These are phyloP conservation scores for Lasiosphaeria hispida DNA, from an alignment of 495 filamentous ascomycete species.

Conservation along the genomic window DNA sequence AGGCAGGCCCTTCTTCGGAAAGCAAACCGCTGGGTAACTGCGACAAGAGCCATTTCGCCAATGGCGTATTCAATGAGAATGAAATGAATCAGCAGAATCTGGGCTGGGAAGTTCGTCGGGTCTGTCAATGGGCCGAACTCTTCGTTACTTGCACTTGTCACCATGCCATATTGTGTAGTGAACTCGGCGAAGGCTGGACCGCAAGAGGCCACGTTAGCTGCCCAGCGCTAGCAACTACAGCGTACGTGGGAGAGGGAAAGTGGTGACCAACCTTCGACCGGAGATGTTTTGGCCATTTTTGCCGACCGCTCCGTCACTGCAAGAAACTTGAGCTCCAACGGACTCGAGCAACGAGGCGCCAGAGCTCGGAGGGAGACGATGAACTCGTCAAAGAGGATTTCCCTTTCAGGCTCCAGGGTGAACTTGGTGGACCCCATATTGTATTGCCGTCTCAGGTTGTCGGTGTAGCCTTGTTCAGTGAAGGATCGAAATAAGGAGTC, in stretches of 20 bases:
- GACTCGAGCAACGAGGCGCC: slow-evolving; percentile 26
- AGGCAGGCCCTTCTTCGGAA: slow-evolving; percentile 20
- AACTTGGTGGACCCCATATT: neutral
- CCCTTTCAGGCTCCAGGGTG: slow-evolving; percentile 16
- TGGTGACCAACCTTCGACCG: slow-evolving; percentile 24
- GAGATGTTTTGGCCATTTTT: slow-evolving; percentile 16
- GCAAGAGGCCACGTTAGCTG: neutral
- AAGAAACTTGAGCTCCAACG: slow-evolving; percentile 25
- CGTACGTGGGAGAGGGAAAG: neutral
- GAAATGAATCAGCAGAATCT: slow-evolving; percentile 52
- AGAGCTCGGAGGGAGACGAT: slow-evolving; percentile 27
- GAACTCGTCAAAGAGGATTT: slow-evolving; percentile 28
- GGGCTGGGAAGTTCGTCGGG: slow-evolving; percentile 40
- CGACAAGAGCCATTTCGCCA: slow-evolving; percentile 19
- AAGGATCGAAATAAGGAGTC: slow-evolving; percentile 42
- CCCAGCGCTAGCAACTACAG: neutral
- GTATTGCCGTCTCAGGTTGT: slow-evolving; percentile 18
- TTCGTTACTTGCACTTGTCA: slow-evolving; percentile 27
- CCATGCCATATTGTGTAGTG: slow-evolving; percentile 16
- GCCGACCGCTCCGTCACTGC: slow-evolving; percentile 26
- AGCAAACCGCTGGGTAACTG: slow-evolving; percentile 9
- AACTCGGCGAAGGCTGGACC: slow-evolving; percentile 25
- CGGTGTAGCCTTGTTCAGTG: slow-evolving; percentile 25
- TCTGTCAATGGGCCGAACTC: slow-evolving; percentile 47
- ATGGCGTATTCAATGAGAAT: slow-evolving; percentile 31